Evolutionary conservation across 2,329 filamentous ascomycete species (phyloP).

Genomic region (Nothopassalora personata): DNA sequence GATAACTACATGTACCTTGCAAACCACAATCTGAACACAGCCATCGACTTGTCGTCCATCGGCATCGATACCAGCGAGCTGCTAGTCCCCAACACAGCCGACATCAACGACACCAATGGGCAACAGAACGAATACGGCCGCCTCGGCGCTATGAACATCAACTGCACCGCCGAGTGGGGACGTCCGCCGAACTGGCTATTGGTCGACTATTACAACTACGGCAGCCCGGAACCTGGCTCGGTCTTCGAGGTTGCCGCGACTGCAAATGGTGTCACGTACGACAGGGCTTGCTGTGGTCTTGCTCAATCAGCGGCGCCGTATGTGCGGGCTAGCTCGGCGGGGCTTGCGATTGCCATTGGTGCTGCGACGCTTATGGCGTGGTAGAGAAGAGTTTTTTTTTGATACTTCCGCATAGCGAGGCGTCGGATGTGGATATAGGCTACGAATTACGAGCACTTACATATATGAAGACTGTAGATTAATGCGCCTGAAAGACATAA

Average conservation of each 20-base stretch:
- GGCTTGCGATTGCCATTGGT: conserved; percentile 10
- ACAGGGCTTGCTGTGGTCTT: conserved; percentile 53
- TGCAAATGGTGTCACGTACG: conserved; percentile 69
- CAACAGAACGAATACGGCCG: conserved; percentile 57
- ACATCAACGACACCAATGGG: conserved; percentile 68
- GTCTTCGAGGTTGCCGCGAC: conserved; percentile 69
- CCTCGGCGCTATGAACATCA: conserved; percentile 58
- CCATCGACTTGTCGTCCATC: conserved; percentile 54
- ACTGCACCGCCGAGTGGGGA: conserved; percentile 60
- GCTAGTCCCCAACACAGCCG: conserved; percentile 65
- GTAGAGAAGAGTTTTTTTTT: not conserved
- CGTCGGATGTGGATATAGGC: not conserved
- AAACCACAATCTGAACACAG: conserved; percentile 86
- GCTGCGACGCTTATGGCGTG: conserved; percentile 6
- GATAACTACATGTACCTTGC: conserved; percentile 67
- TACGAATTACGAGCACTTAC: not conserved
- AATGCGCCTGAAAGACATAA: too few species aligned
- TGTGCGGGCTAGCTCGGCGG: conserved; percentile 6
- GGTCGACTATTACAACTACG: conserved; percentile 79
- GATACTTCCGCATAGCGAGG: not conserved
- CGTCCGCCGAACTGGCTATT: conserved; percentile 71
- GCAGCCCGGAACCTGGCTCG: conserved; percentile 57
- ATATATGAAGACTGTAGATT: not conserved
- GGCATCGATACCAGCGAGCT: conserved; percentile 48
- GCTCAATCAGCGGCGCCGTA: conserved; percentile 4